These are phyloP conservation scores for Didymellaceae sp. DNA, from an alignment of 2,329 filamentous ascomycete genomes.

Conservation along the genomic window DNA sequence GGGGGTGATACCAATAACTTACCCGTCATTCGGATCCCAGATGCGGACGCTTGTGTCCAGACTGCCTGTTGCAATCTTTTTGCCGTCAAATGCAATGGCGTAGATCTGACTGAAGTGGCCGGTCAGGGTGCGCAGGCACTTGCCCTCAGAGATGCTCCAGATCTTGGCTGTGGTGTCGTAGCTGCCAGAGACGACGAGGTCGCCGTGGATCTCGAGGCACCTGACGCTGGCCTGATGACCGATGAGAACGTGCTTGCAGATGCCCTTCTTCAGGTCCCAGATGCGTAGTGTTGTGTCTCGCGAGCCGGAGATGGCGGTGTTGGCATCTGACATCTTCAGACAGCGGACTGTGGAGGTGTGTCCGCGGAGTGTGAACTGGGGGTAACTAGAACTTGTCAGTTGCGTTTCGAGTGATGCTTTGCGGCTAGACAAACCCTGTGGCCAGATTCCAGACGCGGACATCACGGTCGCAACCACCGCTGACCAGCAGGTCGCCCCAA, in stretches of 20 bases:
- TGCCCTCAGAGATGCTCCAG: constrained; percentile 96
- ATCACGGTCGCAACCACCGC: constrained; percentile 94
- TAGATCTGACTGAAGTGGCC: constrained; percentile 99
- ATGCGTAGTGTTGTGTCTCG: constrained; percentile 92
- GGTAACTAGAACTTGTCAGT: constrained; percentile 30
- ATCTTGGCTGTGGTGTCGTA: constrained; percentile 97
- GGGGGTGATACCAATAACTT: constrained; percentile 49
- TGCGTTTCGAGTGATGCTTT: not conserved
- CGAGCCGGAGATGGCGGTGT: constrained; percentile 94
- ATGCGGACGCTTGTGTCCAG: constrained; percentile 96
- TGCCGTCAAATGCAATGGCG: constrained; percentile 95
- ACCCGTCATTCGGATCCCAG: constrained; percentile 91
- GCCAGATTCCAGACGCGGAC: constrained; percentile 96
- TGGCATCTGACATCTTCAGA: constrained; percentile 94
- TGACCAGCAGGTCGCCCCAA: constrained; percentile 93
- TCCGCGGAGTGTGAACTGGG: constrained; percentile 73
- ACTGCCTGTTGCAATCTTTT: constrained; percentile 91
- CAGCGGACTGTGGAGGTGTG: constrained; percentile 97
- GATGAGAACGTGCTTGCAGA: constrained; percentile 89
- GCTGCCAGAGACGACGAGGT: constrained; percentile 96
- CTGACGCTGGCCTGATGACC: constrained; percentile 95
- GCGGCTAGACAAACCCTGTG: constrained; percentile 71
- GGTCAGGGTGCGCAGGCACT: constrained; percentile 85
- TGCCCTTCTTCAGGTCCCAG: constrained; percentile 89
- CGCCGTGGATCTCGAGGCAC: constrained; percentile 93